Conservation (phyloP, 495 filamentous ascomycete genomes). For the Podospora anserina region DNA sequence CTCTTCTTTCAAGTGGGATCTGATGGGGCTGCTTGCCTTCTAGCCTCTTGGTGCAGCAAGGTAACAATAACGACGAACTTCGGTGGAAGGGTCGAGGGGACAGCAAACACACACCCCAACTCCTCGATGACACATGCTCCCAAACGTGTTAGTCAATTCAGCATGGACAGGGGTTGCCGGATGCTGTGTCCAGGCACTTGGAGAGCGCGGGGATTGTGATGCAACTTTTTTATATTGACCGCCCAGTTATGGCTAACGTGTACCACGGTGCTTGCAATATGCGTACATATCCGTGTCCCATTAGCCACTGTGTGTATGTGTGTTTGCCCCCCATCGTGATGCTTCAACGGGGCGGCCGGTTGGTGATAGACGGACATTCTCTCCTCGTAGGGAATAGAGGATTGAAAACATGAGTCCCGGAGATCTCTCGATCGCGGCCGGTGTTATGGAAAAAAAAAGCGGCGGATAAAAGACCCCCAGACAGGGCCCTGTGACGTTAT, state of each 20-base stretch:
- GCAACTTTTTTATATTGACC: conserved; percentile 3
- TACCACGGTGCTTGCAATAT: background rate
- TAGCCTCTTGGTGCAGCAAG: background rate
- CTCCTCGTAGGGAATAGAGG: background rate
- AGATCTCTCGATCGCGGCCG: background rate
- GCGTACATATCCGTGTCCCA: background rate
- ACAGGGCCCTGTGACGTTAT: conserved; percentile 19
- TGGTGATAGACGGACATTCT: background rate
- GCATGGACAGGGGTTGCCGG: background rate
- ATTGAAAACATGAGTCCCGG: background rate
- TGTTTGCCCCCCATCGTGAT: background rate
- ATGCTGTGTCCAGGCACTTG: conserved; percentile 4
- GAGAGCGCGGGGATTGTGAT: background rate
- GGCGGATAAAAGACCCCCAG: conserved; percentile 14
- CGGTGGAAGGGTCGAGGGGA: background rate
- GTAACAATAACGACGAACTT: background rate
- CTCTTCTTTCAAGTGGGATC: background rate
- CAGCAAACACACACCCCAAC: background rate
- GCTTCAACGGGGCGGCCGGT: background rate
- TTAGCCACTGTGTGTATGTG: background rate
- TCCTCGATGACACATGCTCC: background rate
- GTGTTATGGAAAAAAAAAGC: background rate
- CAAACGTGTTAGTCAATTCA: background rate
- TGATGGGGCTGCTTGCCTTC: background rate
- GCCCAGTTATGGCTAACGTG: background rate